These are phyloP conservation scores for Dioscorea dumetorum DNA, from an alignment of 106 monocot genomes.

Conservation along the genomic window DNA sequence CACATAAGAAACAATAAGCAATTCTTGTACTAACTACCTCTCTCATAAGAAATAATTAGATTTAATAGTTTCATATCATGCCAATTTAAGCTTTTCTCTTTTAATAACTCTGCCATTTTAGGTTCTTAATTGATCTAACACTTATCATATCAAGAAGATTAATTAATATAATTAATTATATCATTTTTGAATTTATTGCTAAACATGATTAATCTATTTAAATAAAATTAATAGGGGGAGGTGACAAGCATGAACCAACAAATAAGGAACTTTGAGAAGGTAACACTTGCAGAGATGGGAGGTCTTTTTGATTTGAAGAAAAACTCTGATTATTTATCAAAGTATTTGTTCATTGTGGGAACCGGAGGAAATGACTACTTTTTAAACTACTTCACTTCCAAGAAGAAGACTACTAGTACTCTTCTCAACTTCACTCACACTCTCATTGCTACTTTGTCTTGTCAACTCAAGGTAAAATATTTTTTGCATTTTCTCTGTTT, in stretches of 20 bases:
- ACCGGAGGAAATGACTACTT: constrained; percentile 65
- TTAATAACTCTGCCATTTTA: too few species aligned
- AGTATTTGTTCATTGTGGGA: constrained; percentile 51
- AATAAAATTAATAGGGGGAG: constrained; percentile 20
- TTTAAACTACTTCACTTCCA: constrained; percentile 37
- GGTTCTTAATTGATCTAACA: too few species aligned
- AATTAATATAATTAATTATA: too few species aligned
- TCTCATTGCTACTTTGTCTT: constrained; percentile 32
- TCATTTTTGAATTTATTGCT: too few species aligned
- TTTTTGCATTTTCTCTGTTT: too few species aligned
- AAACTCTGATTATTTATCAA: constrained; percentile 7
- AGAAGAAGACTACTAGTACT: background rate
- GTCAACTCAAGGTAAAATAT: constrained; percentile 29
- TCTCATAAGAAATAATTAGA: too few species aligned
- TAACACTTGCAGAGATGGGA: constrained; percentile 38
- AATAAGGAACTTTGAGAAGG: constrained; percentile 37
- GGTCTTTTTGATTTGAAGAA: constrained; percentile 4
- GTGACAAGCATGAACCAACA: constrained; percentile 50
- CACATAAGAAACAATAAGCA: too few species aligned
- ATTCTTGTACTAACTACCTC: too few species aligned
- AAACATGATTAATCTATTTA: too few species aligned
- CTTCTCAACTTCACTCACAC: constrained; percentile 22
- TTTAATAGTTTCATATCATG: too few species aligned
- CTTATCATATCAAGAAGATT: too few species aligned
- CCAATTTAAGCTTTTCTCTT: too few species aligned